Conservation (phyloP, 495 filamentous ascomycete genomes). For the Pyrenula massariospora region DNA sequence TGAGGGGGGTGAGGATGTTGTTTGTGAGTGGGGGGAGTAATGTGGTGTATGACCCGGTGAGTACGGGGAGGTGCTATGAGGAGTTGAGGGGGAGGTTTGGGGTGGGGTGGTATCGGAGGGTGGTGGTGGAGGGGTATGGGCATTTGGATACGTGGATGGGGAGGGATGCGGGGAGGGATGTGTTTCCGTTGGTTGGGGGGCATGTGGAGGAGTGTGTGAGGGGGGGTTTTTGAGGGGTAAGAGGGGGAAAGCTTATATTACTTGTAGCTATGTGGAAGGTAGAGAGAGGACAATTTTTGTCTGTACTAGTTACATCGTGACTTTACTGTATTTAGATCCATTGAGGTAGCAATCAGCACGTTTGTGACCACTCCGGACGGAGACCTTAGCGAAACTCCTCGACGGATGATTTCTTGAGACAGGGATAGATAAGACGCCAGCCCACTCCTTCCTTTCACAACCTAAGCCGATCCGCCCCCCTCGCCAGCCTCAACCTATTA, state of each 20-base stretch:
- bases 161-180: constrained; percentile 45
- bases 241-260: background rate
- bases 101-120: constrained; percentile 31
- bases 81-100: constrained; percentile 43
- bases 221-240: background rate
- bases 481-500: constrained; percentile 23
- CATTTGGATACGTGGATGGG: constrained; percentile 62
- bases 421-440: no score
- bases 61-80: constrained; percentile 45
- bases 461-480: no score
- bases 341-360: no score
- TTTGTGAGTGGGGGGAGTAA: constrained; percentile 49
- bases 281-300: no score
- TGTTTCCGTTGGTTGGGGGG: constrained; percentile 46
- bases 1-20: constrained; percentile 44
- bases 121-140: constrained; percentile 49
- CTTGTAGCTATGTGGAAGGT: no score
- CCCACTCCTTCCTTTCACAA: no score
- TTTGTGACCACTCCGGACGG: no score
- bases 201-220: constrained; percentile 32
- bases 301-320: no score
- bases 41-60: constrained; percentile 44
- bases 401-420: no score
- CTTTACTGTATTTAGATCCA: no score
- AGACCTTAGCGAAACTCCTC: no score